These are phyloP conservation scores for Globisporangium canariense DNA, from an alignment of 352 stramenopile genomes.

Conservation along the genomic window DNA sequence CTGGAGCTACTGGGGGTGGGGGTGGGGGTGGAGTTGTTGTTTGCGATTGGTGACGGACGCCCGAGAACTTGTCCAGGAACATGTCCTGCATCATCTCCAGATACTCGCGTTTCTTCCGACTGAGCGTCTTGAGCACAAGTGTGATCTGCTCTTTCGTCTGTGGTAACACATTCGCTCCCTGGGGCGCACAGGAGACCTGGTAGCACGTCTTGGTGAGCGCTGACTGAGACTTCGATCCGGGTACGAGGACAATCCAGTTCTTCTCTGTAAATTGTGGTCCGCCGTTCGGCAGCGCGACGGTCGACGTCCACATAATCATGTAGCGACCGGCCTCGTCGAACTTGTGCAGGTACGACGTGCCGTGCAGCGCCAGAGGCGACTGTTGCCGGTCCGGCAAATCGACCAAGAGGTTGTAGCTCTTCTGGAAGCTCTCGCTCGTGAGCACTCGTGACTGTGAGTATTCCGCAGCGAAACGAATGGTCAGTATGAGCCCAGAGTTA, in stretches of 20 bases:
- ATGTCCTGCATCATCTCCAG: conserved; percentile 8
- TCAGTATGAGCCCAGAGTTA: neutral
- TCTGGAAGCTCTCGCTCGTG: conserved; percentile 5
- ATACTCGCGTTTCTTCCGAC: neutral
- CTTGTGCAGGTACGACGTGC: conserved; percentile 12
- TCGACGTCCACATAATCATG: conserved; percentile 13
- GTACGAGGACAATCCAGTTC: conserved; percentile 5
- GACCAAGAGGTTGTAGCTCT: conserved; percentile 11
- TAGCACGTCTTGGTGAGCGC: conserved; percentile 9
- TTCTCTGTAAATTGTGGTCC: conserved; percentile 5
- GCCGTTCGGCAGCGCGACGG: neutral
- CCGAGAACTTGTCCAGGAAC: conserved; percentile 5
- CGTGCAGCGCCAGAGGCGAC: neutral
- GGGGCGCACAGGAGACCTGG: conserved; percentile 1
- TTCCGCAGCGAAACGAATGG: neutral
- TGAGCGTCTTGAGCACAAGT: conserved; percentile 7
- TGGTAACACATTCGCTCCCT: neutral
- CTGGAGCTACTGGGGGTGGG: too few species aligned
- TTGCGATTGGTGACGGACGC: neutral
- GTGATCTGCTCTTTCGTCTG: conserved; percentile 2
- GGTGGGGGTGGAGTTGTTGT: too few species aligned
- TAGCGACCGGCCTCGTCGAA: conserved; percentile 13
- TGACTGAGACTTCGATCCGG: neutral
- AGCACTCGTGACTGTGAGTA: neutral
- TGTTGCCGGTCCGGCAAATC: neutral